A percentile compares a stretch with the other conserved stretches of the same genome.
These are phyloP conservation scores for Gymnopilus junonius DNA, from an alignment of 768 basidiomycete genomes.

Conservation along the genomic window DNA sequence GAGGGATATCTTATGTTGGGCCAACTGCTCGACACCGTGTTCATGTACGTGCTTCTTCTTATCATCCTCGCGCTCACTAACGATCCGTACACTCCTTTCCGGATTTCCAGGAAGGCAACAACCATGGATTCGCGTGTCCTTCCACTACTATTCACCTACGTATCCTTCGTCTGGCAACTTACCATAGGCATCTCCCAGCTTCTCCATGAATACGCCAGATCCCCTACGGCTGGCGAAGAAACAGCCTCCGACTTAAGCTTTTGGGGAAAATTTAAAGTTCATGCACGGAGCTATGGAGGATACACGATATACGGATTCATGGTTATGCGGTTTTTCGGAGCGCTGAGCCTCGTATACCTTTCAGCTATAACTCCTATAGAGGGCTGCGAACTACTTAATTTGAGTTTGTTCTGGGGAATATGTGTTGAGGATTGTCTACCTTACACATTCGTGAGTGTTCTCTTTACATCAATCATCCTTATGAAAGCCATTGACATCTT, in stretches of 20 bases:
- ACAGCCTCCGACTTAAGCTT: neutral
- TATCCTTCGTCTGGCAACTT: neutral
- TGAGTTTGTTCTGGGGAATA: neutral
- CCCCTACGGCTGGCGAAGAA: neutral
- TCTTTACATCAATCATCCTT: neutral
- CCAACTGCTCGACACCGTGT: no score
- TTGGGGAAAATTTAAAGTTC: neutral
- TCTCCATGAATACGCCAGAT: neutral
- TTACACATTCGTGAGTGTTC: neutral
- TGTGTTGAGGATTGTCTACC: neutral
- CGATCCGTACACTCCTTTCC: no score
- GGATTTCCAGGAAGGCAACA: neutral
- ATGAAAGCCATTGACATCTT: neutral
- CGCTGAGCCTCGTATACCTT: neutral
- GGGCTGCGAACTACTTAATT: neutral
- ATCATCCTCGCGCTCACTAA: no score
- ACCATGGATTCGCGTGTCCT: neutral
- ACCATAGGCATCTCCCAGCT: neutral
- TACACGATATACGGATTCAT: neutral
- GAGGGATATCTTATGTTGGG: no score
- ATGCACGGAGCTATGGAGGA: neutral
- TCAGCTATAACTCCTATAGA: neutral
- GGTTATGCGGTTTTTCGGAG: neutral
- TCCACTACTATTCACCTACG: neutral
- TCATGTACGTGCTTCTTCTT: no score